Base-by-base conservation (phyloP, 371 early-diverging fungal genomes). In the Mortierella sp. region DNA sequence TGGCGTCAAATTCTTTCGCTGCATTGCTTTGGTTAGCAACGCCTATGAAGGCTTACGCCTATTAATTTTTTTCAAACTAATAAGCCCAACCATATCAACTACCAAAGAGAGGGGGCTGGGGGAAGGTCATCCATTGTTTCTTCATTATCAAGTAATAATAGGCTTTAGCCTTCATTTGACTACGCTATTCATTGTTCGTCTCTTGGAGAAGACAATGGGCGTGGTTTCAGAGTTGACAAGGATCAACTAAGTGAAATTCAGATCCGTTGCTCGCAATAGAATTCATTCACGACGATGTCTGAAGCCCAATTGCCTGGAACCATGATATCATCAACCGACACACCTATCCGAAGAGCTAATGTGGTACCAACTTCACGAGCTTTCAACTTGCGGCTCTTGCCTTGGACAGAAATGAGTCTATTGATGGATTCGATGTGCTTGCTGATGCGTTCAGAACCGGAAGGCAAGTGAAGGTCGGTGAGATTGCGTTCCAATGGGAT, bases 231-330 rank as follows among this genome's bases (percentile, higher is more conserved):
- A 59, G 60, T 7, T 9, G 29, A 5, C 12, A 3, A 13, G 45
- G 6, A 29, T 45, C 13, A 45, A 2, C 10, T 43, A 15, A 13
- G 47, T 70, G 58, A 61, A 45, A 17, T 61, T 61, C 28, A 9
- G 23, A 10, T 49, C 63, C 23, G 63, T 62, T 1, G 17, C 2
- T 13, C 51, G 42, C 51, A 51, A 26, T 51, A 62, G 26, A 67
- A 76, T 23, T 29, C 42, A 28, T 70, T 56, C 45, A 76, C 65
- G 13, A 71, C 70, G 17, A 47, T 54, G 6, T 51, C 28, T 12
- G 70, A 66, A 1, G 76, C 51, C 79, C 83, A 79, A 43, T 70
- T 68, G 7, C 83, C 83, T 29, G 72, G 83, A 3, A 66, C 49
- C 23, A 72, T 64, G 29, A 75, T 61, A 28, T 78, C 79, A n/a